Percentiles rank a stretch among this genome's conserved stretches.
Evolutionary conservation across 331 rosid species (phyloP).

Genomic region (Quercus lobata): DNA sequence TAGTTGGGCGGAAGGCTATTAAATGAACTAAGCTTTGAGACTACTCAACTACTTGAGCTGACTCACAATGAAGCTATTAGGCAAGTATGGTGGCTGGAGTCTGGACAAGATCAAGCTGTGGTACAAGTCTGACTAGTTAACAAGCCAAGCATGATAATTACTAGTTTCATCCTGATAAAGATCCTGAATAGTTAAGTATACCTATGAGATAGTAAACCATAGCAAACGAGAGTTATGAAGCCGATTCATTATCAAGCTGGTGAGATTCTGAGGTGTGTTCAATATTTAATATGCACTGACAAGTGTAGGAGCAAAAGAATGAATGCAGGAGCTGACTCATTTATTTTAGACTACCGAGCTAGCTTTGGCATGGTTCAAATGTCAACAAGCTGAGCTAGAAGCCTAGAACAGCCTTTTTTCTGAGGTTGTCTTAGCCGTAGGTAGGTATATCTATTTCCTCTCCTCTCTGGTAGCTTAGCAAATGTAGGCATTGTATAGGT

Average conservation of each 20-base stretch:
- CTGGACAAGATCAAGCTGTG: background rate
- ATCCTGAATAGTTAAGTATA: background rate
- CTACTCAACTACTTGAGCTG: background rate
- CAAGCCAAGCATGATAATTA: background rate
- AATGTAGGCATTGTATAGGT: background rate
- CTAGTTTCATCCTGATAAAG: background rate
- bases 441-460: background rate
- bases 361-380: background rate
- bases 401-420: background rate
- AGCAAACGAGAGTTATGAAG: background rate
- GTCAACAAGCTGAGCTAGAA: background rate
- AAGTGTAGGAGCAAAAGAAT: background rate
- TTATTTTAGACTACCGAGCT: background rate
- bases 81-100: background rate
- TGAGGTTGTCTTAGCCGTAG: background rate
- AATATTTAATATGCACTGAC: background rate
- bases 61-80: background rate
- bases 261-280: background rate
- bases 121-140: background rate
- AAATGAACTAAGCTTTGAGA: conserved; percentile 6
- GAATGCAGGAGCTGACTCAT: background rate
- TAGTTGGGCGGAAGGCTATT: background rate
- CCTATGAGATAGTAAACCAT: background rate
- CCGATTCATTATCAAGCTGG: background rate
- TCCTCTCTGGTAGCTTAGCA: background rate